These are phyloP conservation scores for Pyricularia grisea DNA, from an alignment of 2,329 filamentous ascomycete genomes.

Conservation along the genomic window DNA sequence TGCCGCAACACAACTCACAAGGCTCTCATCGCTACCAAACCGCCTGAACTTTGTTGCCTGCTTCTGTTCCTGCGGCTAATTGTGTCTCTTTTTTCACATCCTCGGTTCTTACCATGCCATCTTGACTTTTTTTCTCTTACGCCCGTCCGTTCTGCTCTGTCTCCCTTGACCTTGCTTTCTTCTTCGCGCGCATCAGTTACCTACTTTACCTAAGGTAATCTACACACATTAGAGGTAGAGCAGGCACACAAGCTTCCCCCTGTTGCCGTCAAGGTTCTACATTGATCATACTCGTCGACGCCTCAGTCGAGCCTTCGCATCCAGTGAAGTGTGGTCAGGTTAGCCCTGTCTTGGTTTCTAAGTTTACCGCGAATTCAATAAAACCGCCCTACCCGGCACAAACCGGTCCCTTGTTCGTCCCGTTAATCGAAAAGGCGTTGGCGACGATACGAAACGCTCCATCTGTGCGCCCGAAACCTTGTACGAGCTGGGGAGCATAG, in stretches of 20 bases:
- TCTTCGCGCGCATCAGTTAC: too few species aligned
- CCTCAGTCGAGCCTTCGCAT: not conserved
- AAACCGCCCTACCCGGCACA: not conserved
- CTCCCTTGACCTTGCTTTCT: too few species aligned
- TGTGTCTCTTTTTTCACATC: not conserved
- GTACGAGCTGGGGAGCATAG: not conserved
- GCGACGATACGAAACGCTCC: not conserved
- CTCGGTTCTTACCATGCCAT: not conserved
- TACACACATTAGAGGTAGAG: too few species aligned
- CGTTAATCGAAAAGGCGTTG: slow-evolving; percentile 1
- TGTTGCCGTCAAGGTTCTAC: not conserved
- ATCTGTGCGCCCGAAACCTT: slow-evolving; percentile 1
- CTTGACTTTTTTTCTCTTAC: not conserved
- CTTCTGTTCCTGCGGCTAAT: not conserved
- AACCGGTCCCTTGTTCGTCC: slow-evolving; percentile 1
- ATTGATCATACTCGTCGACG: not conserved
- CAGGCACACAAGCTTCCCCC: not conserved
- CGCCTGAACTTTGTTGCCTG: not conserved
- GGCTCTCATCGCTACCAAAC: not conserved
- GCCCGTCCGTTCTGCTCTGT: not conserved
- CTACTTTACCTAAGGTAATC: too few species aligned
- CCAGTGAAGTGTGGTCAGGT: not conserved
- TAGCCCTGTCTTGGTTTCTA: not conserved
- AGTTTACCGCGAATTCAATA: not conserved
- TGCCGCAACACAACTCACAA: not conserved